Evolutionary conservation across 768 basidiomycete genomes (phyloP), one percentile per base, ranked within the genome.

Genomic region (Lactarius hatsudake): DNA sequence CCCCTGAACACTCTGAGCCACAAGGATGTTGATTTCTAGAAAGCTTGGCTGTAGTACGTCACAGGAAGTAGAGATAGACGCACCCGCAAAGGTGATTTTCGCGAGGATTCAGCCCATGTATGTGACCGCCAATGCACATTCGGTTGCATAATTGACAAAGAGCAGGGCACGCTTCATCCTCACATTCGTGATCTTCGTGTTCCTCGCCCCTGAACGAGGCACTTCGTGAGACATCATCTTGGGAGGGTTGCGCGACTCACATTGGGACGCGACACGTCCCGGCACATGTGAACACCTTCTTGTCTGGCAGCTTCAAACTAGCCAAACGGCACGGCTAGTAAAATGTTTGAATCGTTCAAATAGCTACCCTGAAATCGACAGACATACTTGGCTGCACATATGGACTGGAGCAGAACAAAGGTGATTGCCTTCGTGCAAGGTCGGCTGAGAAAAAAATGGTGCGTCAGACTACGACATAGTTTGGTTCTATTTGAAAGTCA

Each of bases 61-160:
- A 8, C 38, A 36, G 26, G 34, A 17, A 13, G 45, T 10, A 2
- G 6, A 5, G 0, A 13, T 56, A 18, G 5, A 76, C 75, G 34
- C 32, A 85, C 86, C 86, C 86, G 77, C 86, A 87, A 40, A 87
- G 79, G 76, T 87, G 86, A 34, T 80, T 67, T 0, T 79, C 76
- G 9, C 64, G 71, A 2, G 68, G 60, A 32, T 79, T 73, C 4
- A 86, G 74, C 1, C 80, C 84, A 64, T 87, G 86, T 55, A 87
- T 74, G 75, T 87, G 86, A 20, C 71, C 69, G 54, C 76, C 70
- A 2, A 80, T 75, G 65, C 86, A 87, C 20, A 85, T 75, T 15
- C 85, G 78, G 67, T 80, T 82, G 72, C 86, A 87, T 4, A 88
- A 72, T 64, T 83, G 78, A 69, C 86, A 40, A 40, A 73, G 65